Evolutionary conservation across 2,329 filamentous ascomycete species (phyloP).

Genomic region (Colletotrichum melonis): DNA sequence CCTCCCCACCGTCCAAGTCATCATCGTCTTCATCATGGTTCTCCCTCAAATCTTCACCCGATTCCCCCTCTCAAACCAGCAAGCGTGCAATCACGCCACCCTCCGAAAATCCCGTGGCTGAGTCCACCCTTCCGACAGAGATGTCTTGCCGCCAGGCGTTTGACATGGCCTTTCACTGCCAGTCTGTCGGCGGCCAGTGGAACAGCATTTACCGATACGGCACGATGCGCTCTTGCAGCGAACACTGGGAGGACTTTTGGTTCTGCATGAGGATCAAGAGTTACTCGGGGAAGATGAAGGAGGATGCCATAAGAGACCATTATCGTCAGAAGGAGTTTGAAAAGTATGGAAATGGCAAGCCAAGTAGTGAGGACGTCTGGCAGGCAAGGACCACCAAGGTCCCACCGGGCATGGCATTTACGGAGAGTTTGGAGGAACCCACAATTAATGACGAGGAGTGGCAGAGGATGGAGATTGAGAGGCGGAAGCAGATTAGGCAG

Average conservation of each 20-base stretch:
- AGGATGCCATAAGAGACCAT: conserved; percentile 71
- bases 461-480: conserved; percentile 47
- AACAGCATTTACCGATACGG: conserved; percentile 92
- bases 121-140: conserved; percentile 79
- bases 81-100: conserved; percentile 38
- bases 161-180: conserved; percentile 94
- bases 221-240: conserved; percentile 77
- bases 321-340: conserved; percentile 74
- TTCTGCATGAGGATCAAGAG: conserved; percentile 92
- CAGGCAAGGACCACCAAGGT: conserved; percentile 75
- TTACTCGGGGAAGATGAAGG: conserved; percentile 68
- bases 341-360: conserved; percentile 70
- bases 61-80: conserved; percentile 34
- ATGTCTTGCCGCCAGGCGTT: conserved; percentile 94
- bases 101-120: conserved; percentile 62
- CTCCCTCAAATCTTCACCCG: conserved; percentile 45
- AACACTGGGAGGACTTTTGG: conserved; percentile 95
- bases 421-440: conserved; percentile 50
- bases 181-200: conserved; percentile 90
- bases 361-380: conserved; percentile 94
- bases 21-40: conserved; percentile 46
- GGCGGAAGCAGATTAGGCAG: conserved; percentile 49
- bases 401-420: conserved; percentile 58
- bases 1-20: conserved; percentile 37
- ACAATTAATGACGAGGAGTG: conserved; percentile 57